Conservation (phyloP, 805 yeast genomes). For the Candida coquimbonensis region DNA sequence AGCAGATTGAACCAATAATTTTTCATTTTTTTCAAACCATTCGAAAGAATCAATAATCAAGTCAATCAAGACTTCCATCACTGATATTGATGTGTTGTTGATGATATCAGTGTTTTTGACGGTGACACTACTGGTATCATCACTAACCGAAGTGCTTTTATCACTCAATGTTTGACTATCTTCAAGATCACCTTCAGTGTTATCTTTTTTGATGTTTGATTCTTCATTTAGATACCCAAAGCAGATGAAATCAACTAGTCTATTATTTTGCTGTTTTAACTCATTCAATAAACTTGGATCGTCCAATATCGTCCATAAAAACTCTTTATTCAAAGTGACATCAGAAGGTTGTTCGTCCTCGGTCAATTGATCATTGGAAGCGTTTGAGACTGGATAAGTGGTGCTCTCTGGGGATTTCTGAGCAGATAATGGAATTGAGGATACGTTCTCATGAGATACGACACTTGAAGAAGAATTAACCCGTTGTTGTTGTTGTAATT, state of each 20-base stretch:
- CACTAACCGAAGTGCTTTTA: background rate
- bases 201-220: background rate
- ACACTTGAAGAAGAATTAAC: background rate
- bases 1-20: slow-evolving; percentile 6
- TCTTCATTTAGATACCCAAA: slow-evolving; percentile 30
- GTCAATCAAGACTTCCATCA: slow-evolving; percentile 37
- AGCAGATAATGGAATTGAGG: background rate
- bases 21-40: slow-evolving; percentile 28
- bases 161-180: background rate
- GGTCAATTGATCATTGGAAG: slow-evolving; percentile 2
- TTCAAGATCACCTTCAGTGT: background rate
- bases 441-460: background rate
- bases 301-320: slow-evolving; percentile 30
- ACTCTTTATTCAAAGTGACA: slow-evolving; percentile 19
- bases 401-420: background rate
- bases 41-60: slow-evolving; percentile 34
- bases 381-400: background rate
- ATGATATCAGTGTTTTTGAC: background rate
- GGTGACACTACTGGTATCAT: slow-evolving; percentile 18
- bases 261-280: slow-evolving; percentile 32
- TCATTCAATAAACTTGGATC: slow-evolving; percentile 32
- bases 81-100: slow-evolving; percentile 26
- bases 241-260: slow-evolving; percentile 45
- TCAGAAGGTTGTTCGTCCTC: slow-evolving; percentile 2
- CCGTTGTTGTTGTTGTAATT: slow-evolving; percentile 5